These are phyloP conservation scores for Calonectria pseudoreteaudii DNA, from an alignment of 2,329 filamentous ascomycete species.

Conservation along the genomic window DNA sequence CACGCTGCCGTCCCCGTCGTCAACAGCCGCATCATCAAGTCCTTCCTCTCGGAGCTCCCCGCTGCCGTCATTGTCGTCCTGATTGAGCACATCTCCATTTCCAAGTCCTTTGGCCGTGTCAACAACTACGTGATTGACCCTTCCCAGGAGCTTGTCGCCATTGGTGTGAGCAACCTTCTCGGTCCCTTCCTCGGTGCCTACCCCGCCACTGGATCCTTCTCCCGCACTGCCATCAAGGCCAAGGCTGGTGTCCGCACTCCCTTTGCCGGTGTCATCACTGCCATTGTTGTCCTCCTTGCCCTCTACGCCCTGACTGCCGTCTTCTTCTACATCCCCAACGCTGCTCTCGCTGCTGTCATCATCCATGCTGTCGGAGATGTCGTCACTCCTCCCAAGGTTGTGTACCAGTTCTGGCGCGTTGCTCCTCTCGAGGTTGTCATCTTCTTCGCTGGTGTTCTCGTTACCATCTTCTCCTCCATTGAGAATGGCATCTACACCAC, in stretches of 20 bases:
- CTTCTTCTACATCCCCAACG: constrained; percentile 89
- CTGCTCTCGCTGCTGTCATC: constrained; percentile 83
- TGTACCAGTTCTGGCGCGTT: constrained; percentile 91
- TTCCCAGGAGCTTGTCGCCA: constrained; percentile 83
- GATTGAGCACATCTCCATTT: constrained; percentile 86
- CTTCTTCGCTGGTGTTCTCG: constrained; percentile 86
- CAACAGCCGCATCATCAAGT: constrained; percentile 68
- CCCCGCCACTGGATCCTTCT: constrained; percentile 90
- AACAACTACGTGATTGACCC: constrained; percentile 87
- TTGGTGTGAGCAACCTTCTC: constrained; percentile 80
- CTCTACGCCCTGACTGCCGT: constrained; percentile 85
- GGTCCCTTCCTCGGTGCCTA: constrained; percentile 86
- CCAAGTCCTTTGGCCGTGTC: constrained; percentile 83
- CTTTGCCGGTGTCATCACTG: constrained; percentile 87
- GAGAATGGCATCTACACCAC: constrained; percentile 90
- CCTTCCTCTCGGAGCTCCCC: constrained; percentile 75
- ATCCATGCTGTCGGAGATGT: constrained; percentile 91
- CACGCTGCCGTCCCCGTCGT: constrained; percentile 75
- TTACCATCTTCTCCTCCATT: constrained; percentile 84
- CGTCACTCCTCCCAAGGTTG: constrained; percentile 83
- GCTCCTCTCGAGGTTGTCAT: constrained; percentile 85
- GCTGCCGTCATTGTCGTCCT: constrained; percentile 82
- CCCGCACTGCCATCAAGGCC: constrained; percentile 92
- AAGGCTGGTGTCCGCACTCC: constrained; percentile 92
- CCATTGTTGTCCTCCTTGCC: constrained; percentile 82